A percentile compares a stretch with the other conserved stretches of the same genome.
These are phyloP conservation scores for Aspergillus intermedius DNA, from an alignment of 2,329 filamentous ascomycete species.

Conservation along the genomic window DNA sequence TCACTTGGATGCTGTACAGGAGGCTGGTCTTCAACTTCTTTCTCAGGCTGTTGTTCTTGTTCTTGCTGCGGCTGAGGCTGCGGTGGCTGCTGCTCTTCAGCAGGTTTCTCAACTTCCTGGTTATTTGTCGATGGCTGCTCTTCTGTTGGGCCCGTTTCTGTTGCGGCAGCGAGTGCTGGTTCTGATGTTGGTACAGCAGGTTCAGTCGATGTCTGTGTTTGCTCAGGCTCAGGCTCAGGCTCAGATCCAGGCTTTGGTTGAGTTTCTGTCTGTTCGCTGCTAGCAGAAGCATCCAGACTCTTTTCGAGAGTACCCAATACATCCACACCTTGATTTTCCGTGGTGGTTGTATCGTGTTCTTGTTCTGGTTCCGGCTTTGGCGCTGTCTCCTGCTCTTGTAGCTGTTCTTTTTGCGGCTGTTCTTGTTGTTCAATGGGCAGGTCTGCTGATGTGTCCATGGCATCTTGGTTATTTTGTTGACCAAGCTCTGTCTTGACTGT, in stretches of 20 bases:
- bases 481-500: conserved; percentile 6
- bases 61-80: background rate
- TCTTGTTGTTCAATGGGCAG: background rate
- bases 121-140: background rate
- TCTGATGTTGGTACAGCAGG: conserved; percentile 4
- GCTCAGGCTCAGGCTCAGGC: background rate
- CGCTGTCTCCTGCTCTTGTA: background rate
- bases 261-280: background rate
- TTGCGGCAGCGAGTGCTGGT: background rate
- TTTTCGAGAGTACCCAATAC: background rate
- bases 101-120: background rate
- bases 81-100: background rate
- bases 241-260: background rate
- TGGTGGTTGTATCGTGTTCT: background rate
- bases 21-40: background rate
- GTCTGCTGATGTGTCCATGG: conserved; percentile 6
- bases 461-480: conserved; percentile 2
- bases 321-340: background rate
- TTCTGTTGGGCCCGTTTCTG: conserved; percentile 1
- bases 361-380: background rate
- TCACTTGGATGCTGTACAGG: conserved; percentile 1
- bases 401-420: background rate
- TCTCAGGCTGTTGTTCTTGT: background rate
- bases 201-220: background rate
- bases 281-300: background rate